These are phyloP conservation scores for Quercus wislizeni DNA, from an alignment of 306 rosid species.

Conservation along the genomic window DNA sequence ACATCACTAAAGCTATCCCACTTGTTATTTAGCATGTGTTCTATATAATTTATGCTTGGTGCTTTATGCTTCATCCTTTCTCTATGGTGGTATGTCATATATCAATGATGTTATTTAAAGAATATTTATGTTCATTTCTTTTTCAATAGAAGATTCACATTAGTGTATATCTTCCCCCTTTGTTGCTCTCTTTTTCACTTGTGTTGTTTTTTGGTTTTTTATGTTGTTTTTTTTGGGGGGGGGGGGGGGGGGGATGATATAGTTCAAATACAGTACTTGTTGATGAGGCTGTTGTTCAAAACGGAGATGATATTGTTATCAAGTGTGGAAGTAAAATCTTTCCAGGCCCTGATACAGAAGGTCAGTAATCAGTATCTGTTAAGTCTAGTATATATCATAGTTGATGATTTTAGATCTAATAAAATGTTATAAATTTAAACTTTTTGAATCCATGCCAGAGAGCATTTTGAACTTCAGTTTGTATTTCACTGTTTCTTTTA, in stretches of 20 bases:
- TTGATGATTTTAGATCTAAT: neutral
- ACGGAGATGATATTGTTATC: conserved; percentile 42
- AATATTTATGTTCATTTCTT: neutral
- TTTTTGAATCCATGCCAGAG: neutral
- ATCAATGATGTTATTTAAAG: neutral
- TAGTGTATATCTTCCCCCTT: neutral
- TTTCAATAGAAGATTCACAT: neutral
- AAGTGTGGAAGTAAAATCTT: conserved; percentile 70
- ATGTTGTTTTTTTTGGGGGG: neutral
- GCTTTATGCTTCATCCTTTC: neutral
- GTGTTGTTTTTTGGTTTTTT: neutral
- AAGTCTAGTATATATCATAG: neutral
- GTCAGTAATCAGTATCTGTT: conserved; percentile 45
- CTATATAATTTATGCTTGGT: neutral
- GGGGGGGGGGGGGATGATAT: conserved; percentile 9
- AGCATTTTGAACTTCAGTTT: neutral
- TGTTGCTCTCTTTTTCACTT: conserved; percentile 8
- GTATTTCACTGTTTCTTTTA: neutral
- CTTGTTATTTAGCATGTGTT: neutral
- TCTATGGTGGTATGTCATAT: neutral
- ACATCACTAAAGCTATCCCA: neutral
- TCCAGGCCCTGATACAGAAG: conserved; percentile 62
- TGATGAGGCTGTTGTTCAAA: conserved; percentile 49
- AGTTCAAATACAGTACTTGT: conserved; percentile 62
- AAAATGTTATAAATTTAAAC: neutral